Evolutionary conservation across 192 early-diverging fungal species (phyloP).

Genomic region (Coemansia sp.): DNA sequence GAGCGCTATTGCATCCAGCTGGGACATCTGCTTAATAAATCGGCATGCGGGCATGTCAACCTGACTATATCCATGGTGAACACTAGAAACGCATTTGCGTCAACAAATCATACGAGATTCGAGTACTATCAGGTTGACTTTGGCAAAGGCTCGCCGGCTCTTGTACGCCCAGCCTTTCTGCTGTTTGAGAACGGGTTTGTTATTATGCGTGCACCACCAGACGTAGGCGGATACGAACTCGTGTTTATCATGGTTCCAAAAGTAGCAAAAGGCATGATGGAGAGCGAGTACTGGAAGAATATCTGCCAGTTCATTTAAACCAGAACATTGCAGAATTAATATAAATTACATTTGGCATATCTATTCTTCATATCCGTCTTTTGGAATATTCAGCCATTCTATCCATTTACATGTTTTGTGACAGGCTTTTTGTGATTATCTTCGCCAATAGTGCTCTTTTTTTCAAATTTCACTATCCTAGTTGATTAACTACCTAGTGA

Average conservation of each 20-base stretch:
- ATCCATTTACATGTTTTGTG: too few species aligned
- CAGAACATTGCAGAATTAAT: too few species aligned
- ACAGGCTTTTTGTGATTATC: too few species aligned
- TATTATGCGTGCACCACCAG: neutral
- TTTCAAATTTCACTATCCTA: too few species aligned
- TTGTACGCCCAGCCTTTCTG: neutral
- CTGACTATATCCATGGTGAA: neutral
- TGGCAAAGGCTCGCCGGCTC: neutral
- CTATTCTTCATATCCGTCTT: too few species aligned
- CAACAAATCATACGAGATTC: neutral
- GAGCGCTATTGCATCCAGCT: neutral
- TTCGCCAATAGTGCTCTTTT: too few species aligned
- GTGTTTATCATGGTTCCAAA: neutral
- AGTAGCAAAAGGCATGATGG: neutral
- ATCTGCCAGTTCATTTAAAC: too few species aligned
- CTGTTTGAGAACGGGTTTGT: neutral
- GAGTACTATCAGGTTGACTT: neutral
- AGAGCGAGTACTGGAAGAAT: too few species aligned
- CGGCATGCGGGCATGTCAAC: neutral
- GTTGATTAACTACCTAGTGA: too few species aligned
- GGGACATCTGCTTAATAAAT: neutral
- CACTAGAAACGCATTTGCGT: neutral
- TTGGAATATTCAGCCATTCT: too few species aligned
- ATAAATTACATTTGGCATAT: too few species aligned
- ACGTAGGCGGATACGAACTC: neutral